phyloP scores from a whole-genome alignment of 129 eudicot species.

The Artemisia annua region DNA sequence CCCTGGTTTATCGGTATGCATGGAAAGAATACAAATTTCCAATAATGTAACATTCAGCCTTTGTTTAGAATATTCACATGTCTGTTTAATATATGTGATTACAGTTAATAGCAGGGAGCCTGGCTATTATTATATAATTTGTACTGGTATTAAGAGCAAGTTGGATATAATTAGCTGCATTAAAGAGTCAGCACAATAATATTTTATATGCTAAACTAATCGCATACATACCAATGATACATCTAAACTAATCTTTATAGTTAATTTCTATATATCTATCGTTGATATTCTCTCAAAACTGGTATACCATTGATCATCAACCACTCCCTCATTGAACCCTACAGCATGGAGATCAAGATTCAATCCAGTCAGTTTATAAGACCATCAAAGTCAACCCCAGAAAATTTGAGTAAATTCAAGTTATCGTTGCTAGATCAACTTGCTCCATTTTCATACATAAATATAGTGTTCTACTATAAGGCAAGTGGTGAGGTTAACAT shows the following conservation, averaged over 20 bases:
- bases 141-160: too few species aligned
- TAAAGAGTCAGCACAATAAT: too few species aligned
- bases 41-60: too few species aligned
- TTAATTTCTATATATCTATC: not conserved
- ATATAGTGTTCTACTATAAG: conserved; percentile 35
- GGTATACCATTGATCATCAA: not conserved
- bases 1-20: not conserved
- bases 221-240: too few species aligned
- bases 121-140: too few species aligned
- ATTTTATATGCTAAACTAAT: too few species aligned
- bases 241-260: too few species aligned
- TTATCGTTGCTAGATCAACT: conserved; percentile 44
- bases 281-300: not conserved
- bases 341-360: conserved; percentile 42
- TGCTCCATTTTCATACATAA: conserved; percentile 30
- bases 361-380: conserved; percentile 36
- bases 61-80: too few species aligned
- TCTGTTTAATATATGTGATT: too few species aligned
- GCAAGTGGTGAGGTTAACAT: conserved; percentile 6
- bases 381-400: conserved; percentile 42
- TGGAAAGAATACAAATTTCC: too few species aligned
- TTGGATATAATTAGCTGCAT: too few species aligned
- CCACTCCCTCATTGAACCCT: not conserved
- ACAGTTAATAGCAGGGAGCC: too few species aligned
- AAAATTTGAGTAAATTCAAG: conserved; percentile 19